phyloP scores from a whole-genome alignment of 2,329 filamentous ascomycete genomes.

The Ophiostoma perfectum region DNA sequence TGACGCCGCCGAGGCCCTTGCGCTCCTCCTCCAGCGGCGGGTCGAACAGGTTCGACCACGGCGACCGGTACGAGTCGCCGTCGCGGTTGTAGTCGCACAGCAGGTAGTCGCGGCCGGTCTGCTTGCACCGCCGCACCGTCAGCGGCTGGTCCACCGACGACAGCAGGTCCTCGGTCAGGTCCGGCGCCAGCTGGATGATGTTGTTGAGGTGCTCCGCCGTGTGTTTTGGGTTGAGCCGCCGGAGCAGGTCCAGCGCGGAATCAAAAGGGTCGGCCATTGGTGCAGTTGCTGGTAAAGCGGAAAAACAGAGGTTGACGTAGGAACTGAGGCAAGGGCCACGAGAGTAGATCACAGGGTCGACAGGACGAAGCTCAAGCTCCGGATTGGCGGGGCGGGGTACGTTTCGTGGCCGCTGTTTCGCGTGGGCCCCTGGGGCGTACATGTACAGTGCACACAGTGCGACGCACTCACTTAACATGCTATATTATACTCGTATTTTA shows the following conservation, averaged over 20 bases:
- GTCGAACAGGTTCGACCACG: constrained; percentile 99
- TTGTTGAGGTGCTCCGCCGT: constrained; percentile 81
- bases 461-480: background rate
- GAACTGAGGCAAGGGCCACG: background rate
- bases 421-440: background rate
- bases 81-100: constrained; percentile 99
- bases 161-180: constrained; percentile 94
- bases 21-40: constrained; percentile 66
- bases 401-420: constrained; percentile 8
- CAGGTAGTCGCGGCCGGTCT: constrained; percentile 89
- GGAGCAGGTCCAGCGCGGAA: constrained; percentile 88
- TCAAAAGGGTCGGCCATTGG: constrained; percentile 61
- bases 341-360: background rate
- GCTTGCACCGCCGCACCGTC: constrained; percentile 75
- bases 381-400: constrained; percentile 8
- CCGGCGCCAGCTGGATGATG: constrained; percentile 82
- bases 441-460: background rate
- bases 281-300: constrained; percentile 21
- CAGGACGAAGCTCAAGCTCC: constrained; percentile 6
- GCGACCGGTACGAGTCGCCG: constrained; percentile 92
- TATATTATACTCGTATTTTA: background rate
- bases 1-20: constrained; percentile 45
- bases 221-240: constrained; percentile 90
- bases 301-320: background rate
- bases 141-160: constrained; percentile 96